A percentile compares a stretch with the other conserved stretches of the same genome.
Evolutionary conservation across 2,329 filamentous ascomycete species (phyloP).

Genomic region (Fragosphaeria purpurea): DNA sequence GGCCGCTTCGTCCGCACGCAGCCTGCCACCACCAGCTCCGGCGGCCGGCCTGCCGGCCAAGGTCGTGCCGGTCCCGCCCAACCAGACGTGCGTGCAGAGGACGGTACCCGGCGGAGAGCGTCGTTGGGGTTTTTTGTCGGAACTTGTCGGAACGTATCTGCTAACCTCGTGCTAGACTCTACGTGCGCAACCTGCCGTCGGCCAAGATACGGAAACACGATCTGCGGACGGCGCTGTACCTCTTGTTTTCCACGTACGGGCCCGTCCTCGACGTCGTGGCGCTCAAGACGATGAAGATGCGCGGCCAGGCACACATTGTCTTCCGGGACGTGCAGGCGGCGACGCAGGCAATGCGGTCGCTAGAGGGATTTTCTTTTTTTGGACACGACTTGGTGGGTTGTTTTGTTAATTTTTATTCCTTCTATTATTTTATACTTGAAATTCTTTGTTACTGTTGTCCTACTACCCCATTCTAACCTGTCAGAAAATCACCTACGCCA

Average conservation of each 20-base stretch:
- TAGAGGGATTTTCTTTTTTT: conserved; percentile 79
- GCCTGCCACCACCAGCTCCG: conserved; percentile 16
- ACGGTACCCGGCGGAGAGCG: no score
- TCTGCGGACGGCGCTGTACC: conserved; percentile 77
- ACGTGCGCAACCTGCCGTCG: conserved; percentile 75
- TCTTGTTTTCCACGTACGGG: conserved; percentile 88
- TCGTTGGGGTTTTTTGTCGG: no score
- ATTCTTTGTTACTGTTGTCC: not conserved
- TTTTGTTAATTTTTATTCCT: not conserved
- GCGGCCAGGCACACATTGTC: conserved; percentile 88
- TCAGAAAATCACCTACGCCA: conserved; percentile 85
- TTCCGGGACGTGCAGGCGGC: conserved; percentile 86
- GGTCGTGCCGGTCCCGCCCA: conserved; percentile 52
- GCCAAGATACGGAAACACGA: conserved; percentile 86
- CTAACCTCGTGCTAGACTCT: conserved; percentile 49
- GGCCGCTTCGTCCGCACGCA: conserved; percentile 23
- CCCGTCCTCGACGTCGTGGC: conserved; percentile 86
- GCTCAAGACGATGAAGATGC: conserved; percentile 83
- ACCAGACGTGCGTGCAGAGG: conserved; percentile 56
- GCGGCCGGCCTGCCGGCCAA: conserved; percentile 22
- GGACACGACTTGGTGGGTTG: conserved; percentile 69
- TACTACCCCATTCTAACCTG: not conserved
- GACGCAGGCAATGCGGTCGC: conserved; percentile 81
- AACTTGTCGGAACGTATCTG: no score
- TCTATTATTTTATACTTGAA: not conserved